Evolutionary conservation across 2,329 filamentous ascomycete genomes (phyloP), one percentile per base, ranked within the genome.

Genomic region (Alternaria alternata): DNA sequence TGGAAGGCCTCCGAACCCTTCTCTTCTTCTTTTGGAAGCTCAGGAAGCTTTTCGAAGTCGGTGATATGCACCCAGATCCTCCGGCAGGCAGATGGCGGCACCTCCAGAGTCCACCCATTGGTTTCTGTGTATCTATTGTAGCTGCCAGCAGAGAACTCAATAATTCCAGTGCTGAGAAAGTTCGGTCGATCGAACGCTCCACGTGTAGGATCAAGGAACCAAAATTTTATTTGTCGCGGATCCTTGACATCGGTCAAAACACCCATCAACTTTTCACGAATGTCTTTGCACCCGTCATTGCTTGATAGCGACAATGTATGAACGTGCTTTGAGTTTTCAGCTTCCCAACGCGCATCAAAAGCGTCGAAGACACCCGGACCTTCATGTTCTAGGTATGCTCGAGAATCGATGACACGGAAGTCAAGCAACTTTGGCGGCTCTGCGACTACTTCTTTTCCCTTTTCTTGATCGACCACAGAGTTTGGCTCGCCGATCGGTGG

Each of bases 151-250:
- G 73, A 76, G 41, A 67, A 77, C 41, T 76, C 73, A 12, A 77
- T 71, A 42, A 73, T 71, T 3, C 74, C 74, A 14, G 75, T 75
- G 22, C 70, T 64, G 7, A 73, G 61, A 32, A 79, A 58, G 24
- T 68, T 66, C 8, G 77, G 77, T 14, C 75, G 68, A 12, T 63
- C 67, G 2, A 65, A 65, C 2, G 72, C 72, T 22, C 77, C 77
- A 46, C 69, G 59, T 20, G 66, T 57, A 5, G 75, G 60, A 44
- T 78, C 73, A 24, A 80, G 22, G 46, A 79, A 75, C 79, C 79
- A 81, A 42, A 80, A 78, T 39, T 76, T 78, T 52, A 79, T 67
- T 54, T 80, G 79, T 26, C 78, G 73, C 18, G 71, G 68, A 49
- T 80, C 78, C 62, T 77, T 59, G 41, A 79, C 62, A 28, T 70